These are phyloP conservation scores for Saccharomycopsis javanensis DNA, from an alignment of 805 yeast species.

Conservation along the genomic window DNA sequence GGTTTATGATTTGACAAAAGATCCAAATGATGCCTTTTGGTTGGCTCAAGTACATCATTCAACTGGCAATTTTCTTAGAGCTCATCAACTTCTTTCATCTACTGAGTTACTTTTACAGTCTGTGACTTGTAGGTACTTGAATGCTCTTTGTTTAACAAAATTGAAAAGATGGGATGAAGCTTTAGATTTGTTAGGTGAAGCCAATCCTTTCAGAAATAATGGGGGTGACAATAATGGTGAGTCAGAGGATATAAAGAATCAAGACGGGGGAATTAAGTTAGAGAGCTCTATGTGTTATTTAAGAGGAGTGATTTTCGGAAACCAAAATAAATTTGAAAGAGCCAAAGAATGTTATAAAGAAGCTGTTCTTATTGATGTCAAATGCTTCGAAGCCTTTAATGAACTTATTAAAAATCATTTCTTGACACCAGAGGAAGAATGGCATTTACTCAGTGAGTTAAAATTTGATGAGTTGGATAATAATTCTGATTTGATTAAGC, in stretches of 20 bases:
- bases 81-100: conserved; percentile 56
- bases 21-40: conserved; percentile 94
- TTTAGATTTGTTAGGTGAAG: conserved; percentile 71
- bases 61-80: conserved; percentile 69
- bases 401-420: conserved; percentile 64
- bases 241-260: conserved; percentile 29
- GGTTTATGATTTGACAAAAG: conserved; percentile 70
- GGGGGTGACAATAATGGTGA: background rate
- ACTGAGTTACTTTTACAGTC: conserved; percentile 42
- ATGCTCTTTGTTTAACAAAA: conserved; percentile 64
- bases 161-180: conserved; percentile 83
- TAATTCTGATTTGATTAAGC: conserved; percentile 69
- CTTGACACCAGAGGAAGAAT: conserved; percentile 76
- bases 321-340: conserved; percentile 71
- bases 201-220: conserved; percentile 55
- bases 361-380: conserved; percentile 78
- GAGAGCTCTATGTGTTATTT: conserved; percentile 82
- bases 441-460: conserved; percentile 60
- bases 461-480: conserved; percentile 68
- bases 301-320: conserved; percentile 74
- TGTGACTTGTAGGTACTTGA: conserved; percentile 71
- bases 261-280: conserved; percentile 77
- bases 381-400: conserved; percentile 87
- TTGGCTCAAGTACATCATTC: conserved; percentile 80
- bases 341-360: conserved; percentile 85